These are phyloP conservation scores for Mycena floridula DNA, from an alignment of 768 basidiomycete genomes.

Conservation along the genomic window DNA sequence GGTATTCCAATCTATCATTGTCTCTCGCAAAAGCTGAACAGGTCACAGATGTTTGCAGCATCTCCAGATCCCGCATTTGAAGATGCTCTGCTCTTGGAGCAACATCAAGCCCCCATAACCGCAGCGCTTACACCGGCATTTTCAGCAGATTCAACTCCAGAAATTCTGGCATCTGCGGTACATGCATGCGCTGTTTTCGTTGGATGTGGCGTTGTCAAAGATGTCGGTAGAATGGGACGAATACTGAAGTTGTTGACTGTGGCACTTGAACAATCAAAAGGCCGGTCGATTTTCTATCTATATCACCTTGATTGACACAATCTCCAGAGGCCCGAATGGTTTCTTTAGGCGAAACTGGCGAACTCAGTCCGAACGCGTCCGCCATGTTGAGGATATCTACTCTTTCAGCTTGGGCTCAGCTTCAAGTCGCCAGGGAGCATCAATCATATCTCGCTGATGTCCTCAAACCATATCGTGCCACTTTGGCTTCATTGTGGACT, in stretches of 20 bases:
- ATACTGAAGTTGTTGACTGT: constrained; percentile 85
- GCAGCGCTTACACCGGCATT: constrained; percentile 97
- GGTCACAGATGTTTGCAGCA: constrained; percentile 68
- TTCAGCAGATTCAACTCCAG: constrained; percentile 90
- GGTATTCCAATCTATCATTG: constrained; percentile 35
- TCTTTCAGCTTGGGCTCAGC: constrained; percentile 91
- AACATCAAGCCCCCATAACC: constrained; percentile 97
- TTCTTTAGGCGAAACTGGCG: constrained; percentile 78
- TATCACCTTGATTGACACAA: constrained; percentile 2
- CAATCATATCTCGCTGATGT: constrained; percentile 78
- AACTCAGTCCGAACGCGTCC: constrained; percentile 90
- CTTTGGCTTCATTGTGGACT: constrained; percentile 82
- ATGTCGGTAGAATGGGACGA: constrained; percentile 86
- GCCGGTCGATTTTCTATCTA: constrained; percentile 31
- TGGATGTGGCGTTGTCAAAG: constrained; percentile 90
- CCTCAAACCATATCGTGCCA: constrained; percentile 69
- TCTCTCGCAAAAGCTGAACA: neutral
- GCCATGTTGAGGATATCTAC: constrained; percentile 92
- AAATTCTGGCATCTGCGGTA: constrained; percentile 88
- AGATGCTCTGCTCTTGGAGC: constrained; percentile 85
- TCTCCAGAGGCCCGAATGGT: constrained; percentile 71
- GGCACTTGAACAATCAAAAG: constrained; percentile 86
- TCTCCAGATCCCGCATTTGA: constrained; percentile 92
- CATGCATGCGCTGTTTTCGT: constrained; percentile 94
- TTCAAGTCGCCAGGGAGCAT: constrained; percentile 69